A percentile compares a stretch with the other conserved stretches of the same genome.
Evolutionary conservation across 1,284 basidiomycete species (phyloP).

Genomic region (Melampsora larici-populina): DNA sequence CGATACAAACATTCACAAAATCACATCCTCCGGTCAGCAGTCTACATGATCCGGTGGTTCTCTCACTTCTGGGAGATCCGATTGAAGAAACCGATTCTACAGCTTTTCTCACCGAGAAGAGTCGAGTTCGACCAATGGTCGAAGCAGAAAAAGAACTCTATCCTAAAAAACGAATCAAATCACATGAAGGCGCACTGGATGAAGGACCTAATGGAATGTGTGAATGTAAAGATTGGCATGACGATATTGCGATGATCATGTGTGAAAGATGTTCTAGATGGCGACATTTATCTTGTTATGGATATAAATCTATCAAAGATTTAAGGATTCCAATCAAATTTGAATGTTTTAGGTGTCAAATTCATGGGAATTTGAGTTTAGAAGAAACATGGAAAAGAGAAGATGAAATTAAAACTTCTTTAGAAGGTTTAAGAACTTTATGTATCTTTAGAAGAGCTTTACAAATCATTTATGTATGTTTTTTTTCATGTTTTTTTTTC

Average conservation of each 20-base stretch:
- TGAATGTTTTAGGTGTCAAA: slow-evolving; percentile 30
- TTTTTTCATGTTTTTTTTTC: background rate
- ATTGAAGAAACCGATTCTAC: background rate
- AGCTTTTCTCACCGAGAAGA: background rate
- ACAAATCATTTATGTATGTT: slow-evolving; percentile 38
- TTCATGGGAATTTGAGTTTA: slow-evolving; percentile 24
- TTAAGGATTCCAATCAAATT: slow-evolving; percentile 29
- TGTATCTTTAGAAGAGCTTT: slow-evolving; percentile 38
- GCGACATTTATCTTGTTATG: slow-evolving; percentile 38
- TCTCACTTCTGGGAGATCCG: background rate
- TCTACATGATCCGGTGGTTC: too few relatives aligned
- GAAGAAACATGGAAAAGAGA: slow-evolving; percentile 35
- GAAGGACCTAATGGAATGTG: slow-evolving; percentile 7
- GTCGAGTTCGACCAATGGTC: background rate
- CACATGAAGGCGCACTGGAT: background rate
- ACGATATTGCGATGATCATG: slow-evolving; percentile 32
- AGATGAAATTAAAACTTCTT: slow-evolving; percentile 34
- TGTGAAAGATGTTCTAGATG: slow-evolving; percentile 30
- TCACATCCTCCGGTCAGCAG: background rate
- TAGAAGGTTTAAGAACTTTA: slow-evolving; percentile 30
- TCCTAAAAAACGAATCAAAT: slow-evolving; percentile 13
- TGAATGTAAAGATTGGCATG: slow-evolving; percentile 31
- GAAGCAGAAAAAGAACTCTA: background rate
- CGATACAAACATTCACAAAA: background rate
- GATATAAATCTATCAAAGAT: slow-evolving; percentile 29